Conservation (phyloP, 371 early-diverging fungal genomes). For the Actinomucor elegans region DNA sequence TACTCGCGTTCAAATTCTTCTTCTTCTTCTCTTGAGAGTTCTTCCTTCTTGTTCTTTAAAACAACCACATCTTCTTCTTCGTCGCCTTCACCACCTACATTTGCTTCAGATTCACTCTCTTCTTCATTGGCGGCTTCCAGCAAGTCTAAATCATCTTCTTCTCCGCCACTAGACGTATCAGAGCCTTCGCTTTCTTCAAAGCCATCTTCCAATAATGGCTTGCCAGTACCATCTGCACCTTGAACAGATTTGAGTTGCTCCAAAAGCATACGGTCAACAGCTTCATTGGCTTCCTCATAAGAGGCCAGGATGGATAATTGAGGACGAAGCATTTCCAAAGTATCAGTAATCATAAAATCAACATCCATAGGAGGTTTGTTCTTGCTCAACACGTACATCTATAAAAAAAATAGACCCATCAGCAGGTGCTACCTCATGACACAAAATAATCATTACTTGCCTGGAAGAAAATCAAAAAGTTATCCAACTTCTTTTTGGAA, state of each 20-base stretch:
- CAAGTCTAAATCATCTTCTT: constrained; percentile 43
- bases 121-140: constrained; percentile 31
- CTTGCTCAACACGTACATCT: constrained; percentile 89
- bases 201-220: constrained; percentile 37
- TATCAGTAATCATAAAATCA: constrained; percentile 83
- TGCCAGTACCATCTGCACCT: constrained; percentile 33
- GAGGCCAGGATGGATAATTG: constrained; percentile 52
- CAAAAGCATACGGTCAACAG: constrained; percentile 58
- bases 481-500: constrained; percentile 66
- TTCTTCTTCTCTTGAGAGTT: constrained; percentile 49
- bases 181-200: constrained; percentile 40
- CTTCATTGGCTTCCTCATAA: constrained; percentile 83
- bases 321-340: constrained; percentile 78
- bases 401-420: not conserved
- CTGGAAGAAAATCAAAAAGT: constrained; percentile 78
- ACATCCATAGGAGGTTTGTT: constrained; percentile 83
- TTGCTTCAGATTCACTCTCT: not conserved
- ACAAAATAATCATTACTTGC: constrained; percentile 25
- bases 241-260: constrained; percentile 54
- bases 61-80: constrained; percentile 60
- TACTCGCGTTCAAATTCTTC: constrained; percentile 79
- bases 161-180: constrained; percentile 40
- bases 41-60: constrained; percentile 46
- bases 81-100: constrained; percentile 6
- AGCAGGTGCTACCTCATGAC: too few species aligned